Base-by-base conservation (phyloP, 73 alveolate species). In the Blepharisma japonicum region DNA sequence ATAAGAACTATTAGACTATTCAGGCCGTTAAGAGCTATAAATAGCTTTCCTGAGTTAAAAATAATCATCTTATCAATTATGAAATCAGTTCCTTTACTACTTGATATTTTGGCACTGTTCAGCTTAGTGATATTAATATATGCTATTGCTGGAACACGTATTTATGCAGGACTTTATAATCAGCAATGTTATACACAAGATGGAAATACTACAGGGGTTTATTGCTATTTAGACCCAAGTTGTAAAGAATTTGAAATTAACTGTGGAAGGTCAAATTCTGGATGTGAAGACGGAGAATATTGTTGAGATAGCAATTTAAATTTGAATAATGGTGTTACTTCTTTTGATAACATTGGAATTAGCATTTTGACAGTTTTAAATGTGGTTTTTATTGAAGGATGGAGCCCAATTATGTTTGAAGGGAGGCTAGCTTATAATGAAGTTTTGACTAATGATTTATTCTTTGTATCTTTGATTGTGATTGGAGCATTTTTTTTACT, bases 11-110 rank as follows among this genome's bases (percentile, higher is more conserved):
- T 88, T 38, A 78, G 97, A 47, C 71, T 90, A 25, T 68, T 90
- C 71, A 71, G 97, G 71, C 97, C 97, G 6, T 84, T 90, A 45
- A 74, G 97, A 54, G 83, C 97, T 7, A 90, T 90, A 6, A 87
- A 90, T 46, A 67, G 87, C 6, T 68, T 90, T 80, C 88, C 90
- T 45, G 89, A 90, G 21, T 83, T 90, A 94, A 83, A 86, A 48
- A 78, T 71, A 48, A 83, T 90, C 4, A 89, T 88, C 7, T 61
- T 50, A 46, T 49, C 94, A 6, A 46, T 90, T 8, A 68, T 90
- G 32, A 83, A 76, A 53, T 72, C 93, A 5, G 78, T 90, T 48
- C 97, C 97, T 25, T 80, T 81, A 39, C 81, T 90, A n/a, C 79
- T 77, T 42, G 91, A 90, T 71, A 85, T 88, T 3, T 56, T 90